These are phyloP conservation scores for Fusarium oxysporum DNA, from an alignment of 2,329 filamentous ascomycete species.

Conservation along the genomic window DNA sequence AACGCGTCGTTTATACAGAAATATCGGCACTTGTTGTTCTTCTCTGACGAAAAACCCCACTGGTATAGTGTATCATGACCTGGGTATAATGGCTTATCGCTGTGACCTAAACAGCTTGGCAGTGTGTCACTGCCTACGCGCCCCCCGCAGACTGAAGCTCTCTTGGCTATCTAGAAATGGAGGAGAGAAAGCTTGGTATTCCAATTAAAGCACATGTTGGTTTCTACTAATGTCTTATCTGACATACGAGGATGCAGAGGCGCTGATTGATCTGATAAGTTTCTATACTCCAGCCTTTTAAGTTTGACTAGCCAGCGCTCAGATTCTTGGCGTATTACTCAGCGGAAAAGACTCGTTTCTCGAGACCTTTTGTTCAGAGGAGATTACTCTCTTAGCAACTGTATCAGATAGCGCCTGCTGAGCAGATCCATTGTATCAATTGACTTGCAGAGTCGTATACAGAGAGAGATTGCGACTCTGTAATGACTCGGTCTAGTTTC, in stretches of 20 bases:
- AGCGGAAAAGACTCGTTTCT: background rate
- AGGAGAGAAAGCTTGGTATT: background rate
- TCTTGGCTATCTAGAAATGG: background rate
- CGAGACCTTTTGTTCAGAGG: background rate
- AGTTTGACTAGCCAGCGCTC: background rate
- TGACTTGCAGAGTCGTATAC: background rate
- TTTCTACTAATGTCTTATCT: background rate
- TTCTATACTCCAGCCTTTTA: background rate
- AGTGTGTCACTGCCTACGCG: background rate
- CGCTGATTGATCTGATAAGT: conserved; percentile 2
- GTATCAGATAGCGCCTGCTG: background rate
- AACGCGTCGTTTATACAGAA: background rate
- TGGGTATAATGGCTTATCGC: background rate
- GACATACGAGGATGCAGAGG: background rate
- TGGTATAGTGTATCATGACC: background rate
- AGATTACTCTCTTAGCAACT: background rate
- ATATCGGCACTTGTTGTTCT: background rate
- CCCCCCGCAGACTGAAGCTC: background rate
- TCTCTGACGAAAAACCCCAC: background rate
- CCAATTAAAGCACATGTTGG: background rate
- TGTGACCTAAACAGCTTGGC: background rate
- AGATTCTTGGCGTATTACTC: background rate
- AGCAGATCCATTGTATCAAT: background rate
- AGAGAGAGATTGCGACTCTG: background rate
- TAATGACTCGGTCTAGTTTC: conserved; percentile 1